Conservation (phyloP, 2,329 filamentous ascomycete species). For the Metarhizium anisopliae region DNA sequence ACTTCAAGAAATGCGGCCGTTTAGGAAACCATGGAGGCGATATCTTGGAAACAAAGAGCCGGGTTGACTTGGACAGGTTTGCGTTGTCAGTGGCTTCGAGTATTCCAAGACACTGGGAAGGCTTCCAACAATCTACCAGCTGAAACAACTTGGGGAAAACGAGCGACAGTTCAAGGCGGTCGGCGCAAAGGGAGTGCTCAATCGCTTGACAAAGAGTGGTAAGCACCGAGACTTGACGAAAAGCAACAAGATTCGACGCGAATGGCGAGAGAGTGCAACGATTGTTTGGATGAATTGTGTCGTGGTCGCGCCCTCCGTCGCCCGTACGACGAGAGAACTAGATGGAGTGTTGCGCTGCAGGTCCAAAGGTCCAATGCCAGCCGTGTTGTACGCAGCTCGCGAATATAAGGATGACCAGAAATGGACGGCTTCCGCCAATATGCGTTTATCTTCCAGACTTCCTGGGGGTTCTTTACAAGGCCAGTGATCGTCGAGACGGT, state of each 20-base stretch:
- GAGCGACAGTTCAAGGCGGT: too few relatives aligned
- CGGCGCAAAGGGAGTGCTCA: too few relatives aligned
- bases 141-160: background rate
- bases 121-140: background rate
- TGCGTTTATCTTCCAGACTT: too few relatives aligned
- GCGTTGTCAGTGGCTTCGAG: background rate
- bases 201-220: too few relatives aligned
- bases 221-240: too few relatives aligned
- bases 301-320: background rate
- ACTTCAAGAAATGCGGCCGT: background rate
- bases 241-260: too few relatives aligned
- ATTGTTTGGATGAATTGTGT: background rate
- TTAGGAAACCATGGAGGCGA: background rate
- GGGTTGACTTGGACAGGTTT: background rate
- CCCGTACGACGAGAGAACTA: background rate
- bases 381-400: background rate
- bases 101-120: background rate
- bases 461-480: background rate
- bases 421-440: background rate
- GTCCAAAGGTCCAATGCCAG: too few relatives aligned
- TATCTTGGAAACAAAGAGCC: background rate
- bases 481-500: background rate
- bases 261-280: too few relatives aligned
- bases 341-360: background rate
- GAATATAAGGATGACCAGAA: background rate